These are phyloP conservation scores for Artomyces pyxidatus DNA, from an alignment of 768 basidiomycete species.

Conservation along the genomic window DNA sequence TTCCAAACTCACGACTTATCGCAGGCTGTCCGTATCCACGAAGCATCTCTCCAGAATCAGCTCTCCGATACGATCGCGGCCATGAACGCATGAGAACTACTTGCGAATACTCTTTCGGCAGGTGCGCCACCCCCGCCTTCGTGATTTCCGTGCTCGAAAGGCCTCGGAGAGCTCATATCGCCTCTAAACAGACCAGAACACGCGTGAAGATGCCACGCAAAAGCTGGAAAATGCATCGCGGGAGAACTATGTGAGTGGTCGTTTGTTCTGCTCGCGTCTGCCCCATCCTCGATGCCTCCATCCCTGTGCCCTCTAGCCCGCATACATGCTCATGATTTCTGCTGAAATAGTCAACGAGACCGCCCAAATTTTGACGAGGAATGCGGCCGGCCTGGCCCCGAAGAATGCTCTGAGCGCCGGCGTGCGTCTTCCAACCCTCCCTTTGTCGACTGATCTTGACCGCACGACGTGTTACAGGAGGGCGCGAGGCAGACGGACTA, in stretches of 20 bases:
- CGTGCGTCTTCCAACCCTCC: constrained; percentile 40
- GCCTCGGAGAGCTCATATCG: constrained; percentile 15
- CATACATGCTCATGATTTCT: constrained; percentile 89
- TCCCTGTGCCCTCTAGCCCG: constrained; percentile 44
- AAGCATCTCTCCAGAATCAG: neutral
- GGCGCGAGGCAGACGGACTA: constrained; percentile 65
- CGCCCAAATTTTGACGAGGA: constrained; percentile 66
- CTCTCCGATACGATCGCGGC: constrained; percentile 23
- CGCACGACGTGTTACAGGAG: too few species aligned
- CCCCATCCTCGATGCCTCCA: too few species aligned
- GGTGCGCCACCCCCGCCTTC: constrained; percentile 44
- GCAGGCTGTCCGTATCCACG: too few species aligned
- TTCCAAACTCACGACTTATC: neutral
- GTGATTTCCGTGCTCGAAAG: constrained; percentile 20
- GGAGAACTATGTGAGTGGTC: too few species aligned
- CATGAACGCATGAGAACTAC: constrained; percentile 89
- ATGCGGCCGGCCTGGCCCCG: constrained; percentile 93
- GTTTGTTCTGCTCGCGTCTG: too few species aligned
- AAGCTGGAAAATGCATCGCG: constrained; percentile 80
- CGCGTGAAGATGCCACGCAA: constrained; percentile 87
- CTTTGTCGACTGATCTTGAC: constrained; percentile 17
- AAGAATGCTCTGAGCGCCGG: constrained; percentile 91
- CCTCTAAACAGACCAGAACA: constrained; percentile 58
- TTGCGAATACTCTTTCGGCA: constrained; percentile 87
- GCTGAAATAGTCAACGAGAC: constrained; percentile 77